phyloP scores from a whole-genome alignment of 2,329 filamentous ascomycete species.

The Ascocoryne sarcoides region DNA sequence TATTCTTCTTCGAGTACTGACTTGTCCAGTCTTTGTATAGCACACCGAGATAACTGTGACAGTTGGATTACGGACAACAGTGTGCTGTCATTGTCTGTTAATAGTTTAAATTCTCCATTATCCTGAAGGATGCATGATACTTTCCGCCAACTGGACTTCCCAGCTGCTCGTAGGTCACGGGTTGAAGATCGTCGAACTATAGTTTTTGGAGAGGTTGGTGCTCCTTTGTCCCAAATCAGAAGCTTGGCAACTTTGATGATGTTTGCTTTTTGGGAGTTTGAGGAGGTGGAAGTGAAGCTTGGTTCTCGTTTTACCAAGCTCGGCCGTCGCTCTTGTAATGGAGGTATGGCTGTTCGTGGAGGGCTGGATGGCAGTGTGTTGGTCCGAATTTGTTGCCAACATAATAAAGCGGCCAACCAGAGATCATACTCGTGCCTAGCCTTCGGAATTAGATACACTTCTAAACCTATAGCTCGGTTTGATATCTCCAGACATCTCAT shows the following conservation, averaged over 20 bases:
- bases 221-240: conserved; percentile 79
- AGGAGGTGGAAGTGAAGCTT: conserved; percentile 31
- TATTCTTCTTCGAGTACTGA: conserved; percentile 89
- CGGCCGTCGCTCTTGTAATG: conserved; percentile 22
- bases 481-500: conserved; percentile 45
- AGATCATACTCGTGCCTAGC: conserved; percentile 60
- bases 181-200: conserved; percentile 46
- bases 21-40: conserved; percentile 80
- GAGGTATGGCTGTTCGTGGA: conserved; percentile 10
- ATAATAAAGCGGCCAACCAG: conserved; percentile 73
- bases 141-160: conserved; percentile 62
- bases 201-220: conserved; percentile 41
- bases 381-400: conserved; percentile 70
- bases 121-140: conserved; percentile 93
- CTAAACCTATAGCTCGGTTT: conserved; percentile 44
- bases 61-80: conserved; percentile 78
- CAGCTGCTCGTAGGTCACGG: conserved; percentile 43
- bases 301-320: conserved; percentile 33
- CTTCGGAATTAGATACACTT: conserved; percentile 57
- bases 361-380: conserved; percentile 20
- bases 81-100: conserved; percentile 75
- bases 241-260: conserved; percentile 96
- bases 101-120: conserved; percentile 86
- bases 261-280: conserved; percentile 52
- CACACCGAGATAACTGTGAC: conserved; percentile 78